phyloP scores from a whole-genome alignment of 257 asterid genomes.

The Fraxinus cuspidata region DNA sequence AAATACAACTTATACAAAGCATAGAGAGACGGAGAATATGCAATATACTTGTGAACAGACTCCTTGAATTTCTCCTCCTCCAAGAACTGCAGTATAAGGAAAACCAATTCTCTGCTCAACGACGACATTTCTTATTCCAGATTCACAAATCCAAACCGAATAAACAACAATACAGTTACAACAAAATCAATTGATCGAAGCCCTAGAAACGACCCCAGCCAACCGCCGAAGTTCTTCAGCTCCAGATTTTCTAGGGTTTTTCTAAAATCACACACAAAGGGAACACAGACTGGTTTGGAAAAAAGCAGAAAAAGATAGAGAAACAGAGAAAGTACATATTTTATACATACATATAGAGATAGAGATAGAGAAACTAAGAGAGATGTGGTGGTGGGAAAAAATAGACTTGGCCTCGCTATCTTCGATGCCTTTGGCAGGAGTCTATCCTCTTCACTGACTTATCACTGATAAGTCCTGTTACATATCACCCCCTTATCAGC shows the following conservation, averaged over 20 bases:
- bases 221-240: constrained; percentile 26
- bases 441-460: constrained; percentile 41
- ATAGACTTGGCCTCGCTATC: constrained; percentile 57
- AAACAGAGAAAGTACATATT: constrained; percentile 5
- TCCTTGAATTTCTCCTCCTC: constrained; percentile 64
- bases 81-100: constrained; percentile 59
- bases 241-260: constrained; percentile 38
- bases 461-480: accelerated
- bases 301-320: background rate
- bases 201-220: constrained; percentile 27
- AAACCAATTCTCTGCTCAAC: constrained; percentile 60
- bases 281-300: background rate
- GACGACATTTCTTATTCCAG: constrained; percentile 46
- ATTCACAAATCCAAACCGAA: constrained; percentile 14
- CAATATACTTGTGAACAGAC: constrained; percentile 58
- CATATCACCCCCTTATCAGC: constrained; percentile 4
- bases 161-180: background rate
- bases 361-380: constrained; percentile 13
- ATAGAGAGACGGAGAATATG: background rate
- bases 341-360: constrained; percentile 14
- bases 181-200: constrained; percentile 37
- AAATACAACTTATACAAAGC: background rate
- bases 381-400: constrained; percentile 30
- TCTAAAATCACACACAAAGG: background rate
- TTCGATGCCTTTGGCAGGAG: constrained; percentile 56